A percentile compares a stretch with the other conserved stretches of the same genome.
These are phyloP conservation scores for Parathielavia appendiculata DNA, from an alignment of 495 filamentous ascomycete species.

Conservation along the genomic window DNA sequence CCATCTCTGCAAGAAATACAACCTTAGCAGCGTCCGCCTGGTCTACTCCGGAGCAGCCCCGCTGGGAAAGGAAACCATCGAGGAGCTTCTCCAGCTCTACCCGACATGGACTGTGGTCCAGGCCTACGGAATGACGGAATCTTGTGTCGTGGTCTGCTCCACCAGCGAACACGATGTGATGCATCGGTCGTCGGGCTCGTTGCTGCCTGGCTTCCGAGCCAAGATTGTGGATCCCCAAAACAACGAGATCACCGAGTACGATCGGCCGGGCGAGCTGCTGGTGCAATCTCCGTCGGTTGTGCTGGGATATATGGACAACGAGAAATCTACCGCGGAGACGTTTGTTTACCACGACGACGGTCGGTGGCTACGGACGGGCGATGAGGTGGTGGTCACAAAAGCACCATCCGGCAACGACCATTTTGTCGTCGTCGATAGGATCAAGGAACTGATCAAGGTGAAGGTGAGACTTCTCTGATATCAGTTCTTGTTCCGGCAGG, in stretches of 20 bases:
- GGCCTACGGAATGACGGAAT: slow-evolving; percentile 84
- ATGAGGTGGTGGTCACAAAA: slow-evolving; percentile 69
- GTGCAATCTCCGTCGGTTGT: slow-evolving; percentile 72
- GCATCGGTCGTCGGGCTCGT: slow-evolving; percentile 66
- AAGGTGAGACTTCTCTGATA: slow-evolving; percentile 73
- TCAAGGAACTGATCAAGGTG: slow-evolving; percentile 93
- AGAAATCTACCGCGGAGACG: slow-evolving; percentile 73
- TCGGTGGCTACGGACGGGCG: slow-evolving; percentile 79
- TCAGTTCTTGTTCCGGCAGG: too few relatives aligned
- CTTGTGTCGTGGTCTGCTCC: slow-evolving; percentile 64
- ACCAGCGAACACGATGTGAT: slow-evolving; percentile 62
- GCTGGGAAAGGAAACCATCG: slow-evolving; percentile 70
- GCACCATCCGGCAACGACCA: slow-evolving; percentile 66
- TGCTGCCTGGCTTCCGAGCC: slow-evolving; percentile 62
- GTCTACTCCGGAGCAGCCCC: slow-evolving; percentile 83
- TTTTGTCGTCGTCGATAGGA: slow-evolving; percentile 75
- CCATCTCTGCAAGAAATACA: slow-evolving; percentile 59
- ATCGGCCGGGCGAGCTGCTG: slow-evolving; percentile 74
- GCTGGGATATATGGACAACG: slow-evolving; percentile 80
- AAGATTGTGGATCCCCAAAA: slow-evolving; percentile 70
- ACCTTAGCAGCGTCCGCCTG: slow-evolving; percentile 61
- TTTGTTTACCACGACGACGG: slow-evolving; percentile 64
- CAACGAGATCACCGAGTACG: slow-evolving; percentile 66
- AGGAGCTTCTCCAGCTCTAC: slow-evolving; percentile 58
- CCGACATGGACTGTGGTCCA: slow-evolving; percentile 66